Evolutionary conservation across 768 basidiomycete genomes (phyloP), one percentile per base, ranked within the genome.

Genomic region (Tylopilus rubrobrunneus): DNA sequence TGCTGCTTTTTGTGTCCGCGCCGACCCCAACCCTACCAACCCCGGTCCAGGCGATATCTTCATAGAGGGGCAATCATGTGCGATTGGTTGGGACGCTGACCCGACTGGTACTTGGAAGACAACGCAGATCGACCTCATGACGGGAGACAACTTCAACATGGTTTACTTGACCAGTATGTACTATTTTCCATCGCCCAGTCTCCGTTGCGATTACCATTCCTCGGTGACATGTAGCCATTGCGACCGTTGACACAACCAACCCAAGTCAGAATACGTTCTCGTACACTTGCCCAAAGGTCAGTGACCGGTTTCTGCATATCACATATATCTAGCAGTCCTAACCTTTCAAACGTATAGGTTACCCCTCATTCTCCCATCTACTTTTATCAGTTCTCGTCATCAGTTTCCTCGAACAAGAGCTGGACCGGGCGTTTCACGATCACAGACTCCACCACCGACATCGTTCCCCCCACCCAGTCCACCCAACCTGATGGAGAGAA

Each of bases 351-450:
- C 12, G 6, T 28, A 19, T 40, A 87, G 84, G 87, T 91, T 37
- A 72, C 71, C 19, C 78, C 81, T 19, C 74, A 86, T 67, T 76
- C 89, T 2, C 63, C 81, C 36, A 83, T 91, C 58, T 92, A 90
- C 74, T 92, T 91, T 74, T 89, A 89, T 69, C 87, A 90, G 62
- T 91, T 87, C 75, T 74, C 79, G 15, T 69, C 80, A 1, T 71
- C 78, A 0, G 62, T 56, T 7, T 63, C 80, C 1, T 1, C 69
- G 36, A 64, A 62, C 46, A 75, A 73, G 64, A 58, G 62, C 23
- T 92, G 90, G 90, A 87, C 88, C 2, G 83, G 81, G 15, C 86
- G 90, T 23, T 92, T 90, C 76, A 73, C 85, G 34, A 89, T 92
- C 62, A 81, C 85, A 4, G 78, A 76, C 33, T 43, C 76, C 4